Evolutionary conservation across 768 basidiomycete species (phyloP).

Genomic region (Psilocybe cubensis): DNA sequence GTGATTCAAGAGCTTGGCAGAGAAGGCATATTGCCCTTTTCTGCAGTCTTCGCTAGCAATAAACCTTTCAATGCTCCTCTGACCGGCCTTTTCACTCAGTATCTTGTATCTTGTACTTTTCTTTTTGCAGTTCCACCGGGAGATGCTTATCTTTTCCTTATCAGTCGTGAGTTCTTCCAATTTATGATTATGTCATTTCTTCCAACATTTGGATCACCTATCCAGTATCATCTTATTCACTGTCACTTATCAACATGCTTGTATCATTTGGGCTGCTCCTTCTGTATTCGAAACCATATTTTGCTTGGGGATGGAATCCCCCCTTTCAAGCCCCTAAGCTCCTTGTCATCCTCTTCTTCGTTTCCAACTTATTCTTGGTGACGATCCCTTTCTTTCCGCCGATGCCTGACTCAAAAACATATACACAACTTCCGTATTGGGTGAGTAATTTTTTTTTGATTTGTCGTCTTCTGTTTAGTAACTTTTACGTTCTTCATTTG

Average conservation of each 20-base stretch:
- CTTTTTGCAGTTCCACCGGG: constrained; percentile 65
- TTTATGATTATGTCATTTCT: background rate
- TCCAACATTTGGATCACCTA: background rate
- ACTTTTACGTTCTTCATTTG: background rate
- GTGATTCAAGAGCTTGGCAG: constrained; percentile 77
- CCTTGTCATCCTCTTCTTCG: constrained; percentile 56
- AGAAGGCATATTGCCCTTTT: constrained; percentile 69
- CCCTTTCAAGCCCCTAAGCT: constrained; percentile 61
- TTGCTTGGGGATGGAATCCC: constrained; percentile 58
- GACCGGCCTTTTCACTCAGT: constrained; percentile 65
- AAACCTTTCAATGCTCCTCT: constrained; percentile 73
- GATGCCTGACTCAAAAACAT: constrained; percentile 48
- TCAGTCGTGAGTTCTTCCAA: constrained; percentile 52
- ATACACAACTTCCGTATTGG: constrained; percentile 69
- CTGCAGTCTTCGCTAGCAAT: constrained; percentile 70
- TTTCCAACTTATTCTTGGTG: constrained; percentile 70
- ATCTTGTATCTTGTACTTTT: constrained; percentile 57
- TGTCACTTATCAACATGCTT: constrained; percentile 58
- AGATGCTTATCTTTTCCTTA: constrained; percentile 74
- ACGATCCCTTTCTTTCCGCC: constrained; percentile 69
- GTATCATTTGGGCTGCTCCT: constrained; percentile 66
- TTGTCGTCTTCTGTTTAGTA: background rate
- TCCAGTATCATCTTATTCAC: constrained; percentile 61
- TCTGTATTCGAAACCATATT: constrained; percentile 52
- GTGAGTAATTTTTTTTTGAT: constrained; percentile 40